Evolutionary conservation across 2,329 filamentous ascomycete genomes (phyloP).

Genomic region (Fusarium goolgardi): DNA sequence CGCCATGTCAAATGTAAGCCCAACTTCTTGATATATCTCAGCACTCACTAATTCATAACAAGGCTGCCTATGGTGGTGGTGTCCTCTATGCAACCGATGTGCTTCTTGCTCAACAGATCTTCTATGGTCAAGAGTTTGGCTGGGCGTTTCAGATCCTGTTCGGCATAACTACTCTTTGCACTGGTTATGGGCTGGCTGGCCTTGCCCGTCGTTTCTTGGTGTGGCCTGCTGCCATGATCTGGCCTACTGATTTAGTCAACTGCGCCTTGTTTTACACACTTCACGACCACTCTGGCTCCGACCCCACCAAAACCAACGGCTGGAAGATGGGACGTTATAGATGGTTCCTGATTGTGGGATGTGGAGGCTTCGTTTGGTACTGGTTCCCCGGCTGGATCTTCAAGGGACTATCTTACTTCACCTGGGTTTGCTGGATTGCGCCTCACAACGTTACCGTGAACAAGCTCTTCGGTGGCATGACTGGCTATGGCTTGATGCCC

Average conservation of each 20-base stretch:
- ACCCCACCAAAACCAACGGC: constrained; percentile 64
- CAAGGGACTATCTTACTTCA: constrained; percentile 71
- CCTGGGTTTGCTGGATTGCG: constrained; percentile 71
- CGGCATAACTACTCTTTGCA: constrained; percentile 65
- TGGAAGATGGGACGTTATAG: constrained; percentile 74
- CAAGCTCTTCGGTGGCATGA: constrained; percentile 70
- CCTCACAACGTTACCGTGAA: constrained; percentile 70
- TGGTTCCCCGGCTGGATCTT: constrained; percentile 73
- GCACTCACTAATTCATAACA: constrained; percentile 33
- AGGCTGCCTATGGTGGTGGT: constrained; percentile 69
- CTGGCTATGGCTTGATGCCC: constrained; percentile 69
- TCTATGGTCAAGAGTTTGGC: constrained; percentile 67
- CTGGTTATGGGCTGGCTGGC: constrained; percentile 69
- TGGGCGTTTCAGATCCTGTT: constrained; percentile 67
- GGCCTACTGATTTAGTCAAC: constrained; percentile 66
- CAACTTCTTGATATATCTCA: neutral
- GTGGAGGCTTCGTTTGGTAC: constrained; percentile 65
- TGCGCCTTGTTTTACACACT: constrained; percentile 63
- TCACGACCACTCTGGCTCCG: constrained; percentile 58
- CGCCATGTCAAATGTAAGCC: constrained; percentile 71
- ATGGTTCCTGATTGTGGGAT: constrained; percentile 69
- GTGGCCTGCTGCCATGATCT: constrained; percentile 68
- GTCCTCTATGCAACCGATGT: constrained; percentile 67
- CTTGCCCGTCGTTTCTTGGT: constrained; percentile 65
- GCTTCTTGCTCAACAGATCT: constrained; percentile 63